Evolutionary conservation across 1,284 basidiomycete species (phyloP).

Genomic region (Fomitopsis betulina): DNA sequence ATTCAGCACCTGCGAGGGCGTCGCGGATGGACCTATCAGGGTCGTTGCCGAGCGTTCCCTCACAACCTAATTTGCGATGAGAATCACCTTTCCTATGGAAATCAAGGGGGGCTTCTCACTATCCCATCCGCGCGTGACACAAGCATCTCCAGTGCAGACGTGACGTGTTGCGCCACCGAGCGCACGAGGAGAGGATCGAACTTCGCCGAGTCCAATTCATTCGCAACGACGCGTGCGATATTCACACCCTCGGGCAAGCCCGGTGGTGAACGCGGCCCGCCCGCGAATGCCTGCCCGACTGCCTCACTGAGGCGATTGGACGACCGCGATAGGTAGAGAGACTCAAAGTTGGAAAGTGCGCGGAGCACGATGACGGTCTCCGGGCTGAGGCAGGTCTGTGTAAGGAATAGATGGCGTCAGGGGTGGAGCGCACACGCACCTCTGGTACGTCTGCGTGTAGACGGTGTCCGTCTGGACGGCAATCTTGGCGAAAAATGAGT

Average conservation of each 20-base stretch:
- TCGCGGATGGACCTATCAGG: constrained; percentile 73
- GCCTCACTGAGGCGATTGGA: constrained; percentile 78
- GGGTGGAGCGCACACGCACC: constrained; percentile 38
- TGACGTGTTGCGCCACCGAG: constrained; percentile 72
- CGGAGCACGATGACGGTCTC: constrained; percentile 88
- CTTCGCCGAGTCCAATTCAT: constrained; percentile 89
- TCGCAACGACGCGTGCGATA: constrained; percentile 73
- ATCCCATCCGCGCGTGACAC: constrained; percentile 57
- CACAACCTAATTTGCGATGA: constrained; percentile 45
- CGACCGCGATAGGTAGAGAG: constrained; percentile 81
- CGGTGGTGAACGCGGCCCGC: constrained; percentile 65
- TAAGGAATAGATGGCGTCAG: not conserved
- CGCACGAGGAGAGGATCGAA: constrained; percentile 88
- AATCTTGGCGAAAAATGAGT: constrained; percentile 94
- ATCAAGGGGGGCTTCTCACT: constrained; percentile 34
- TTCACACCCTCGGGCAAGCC: constrained; percentile 72
- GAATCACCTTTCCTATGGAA: not conserved
- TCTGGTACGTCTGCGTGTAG: constrained; percentile 81
- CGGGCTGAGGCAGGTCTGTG: constrained; percentile 45
- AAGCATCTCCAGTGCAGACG: constrained; percentile 63
- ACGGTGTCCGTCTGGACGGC: constrained; percentile 91
- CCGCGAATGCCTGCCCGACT: constrained; percentile 68
- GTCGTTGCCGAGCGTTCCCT: constrained; percentile 76
- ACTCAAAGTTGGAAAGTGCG: constrained; percentile 78
- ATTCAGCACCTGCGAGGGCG: constrained; percentile 74